Evolutionary conservation across 495 filamentous ascomycete genomes (phyloP).

Genomic region (Penicillium paxilli): DNA sequence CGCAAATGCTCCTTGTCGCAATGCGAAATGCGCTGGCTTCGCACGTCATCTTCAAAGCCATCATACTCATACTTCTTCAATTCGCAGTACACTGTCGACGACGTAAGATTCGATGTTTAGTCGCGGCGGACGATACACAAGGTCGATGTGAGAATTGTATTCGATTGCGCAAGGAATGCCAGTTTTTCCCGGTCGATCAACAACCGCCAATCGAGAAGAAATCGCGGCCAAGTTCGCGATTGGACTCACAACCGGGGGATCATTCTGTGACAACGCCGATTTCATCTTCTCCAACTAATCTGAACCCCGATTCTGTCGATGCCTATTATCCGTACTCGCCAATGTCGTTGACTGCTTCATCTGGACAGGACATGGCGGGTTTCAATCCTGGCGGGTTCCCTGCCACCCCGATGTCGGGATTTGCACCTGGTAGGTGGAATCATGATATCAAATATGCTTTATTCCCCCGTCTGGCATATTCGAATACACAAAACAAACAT

Average conservation of each 20-base stretch:
- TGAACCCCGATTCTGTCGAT: slow-evolving; percentile 34
- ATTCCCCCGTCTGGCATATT: no score
- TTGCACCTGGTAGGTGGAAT: slow-evolving; percentile 37
- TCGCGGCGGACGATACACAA: slow-evolving; percentile 72
- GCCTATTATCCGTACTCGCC: slow-evolving; percentile 44
- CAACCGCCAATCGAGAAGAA: slow-evolving; percentile 62
- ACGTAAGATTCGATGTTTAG: slow-evolving; percentile 92
- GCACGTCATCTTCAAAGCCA: not conserved
- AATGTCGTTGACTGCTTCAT: slow-evolving; percentile 33
- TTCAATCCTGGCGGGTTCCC: slow-evolving; percentile 33
- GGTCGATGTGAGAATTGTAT: slow-evolving; percentile 95
- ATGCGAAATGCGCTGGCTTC: not conserved
- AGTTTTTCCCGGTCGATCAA: slow-evolving; percentile 91
- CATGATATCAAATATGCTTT: not conserved
- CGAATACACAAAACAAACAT: not conserved
- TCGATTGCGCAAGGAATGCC: slow-evolving; percentile 91
- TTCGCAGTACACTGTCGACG: slow-evolving; percentile 83
- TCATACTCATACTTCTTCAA: slow-evolving; percentile 19
- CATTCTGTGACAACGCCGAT: slow-evolving; percentile 43
- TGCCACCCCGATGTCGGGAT: slow-evolving; percentile 32
- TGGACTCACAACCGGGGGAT: slow-evolving; percentile 43
- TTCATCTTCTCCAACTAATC: slow-evolving; percentile 38
- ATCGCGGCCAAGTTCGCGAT: slow-evolving; percentile 44
- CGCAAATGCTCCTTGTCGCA: not conserved
- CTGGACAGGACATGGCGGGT: slow-evolving; percentile 38